phyloP scores from a whole-genome alignment of 148 eudicot genomes.

The Euryodendron excelsum region DNA sequence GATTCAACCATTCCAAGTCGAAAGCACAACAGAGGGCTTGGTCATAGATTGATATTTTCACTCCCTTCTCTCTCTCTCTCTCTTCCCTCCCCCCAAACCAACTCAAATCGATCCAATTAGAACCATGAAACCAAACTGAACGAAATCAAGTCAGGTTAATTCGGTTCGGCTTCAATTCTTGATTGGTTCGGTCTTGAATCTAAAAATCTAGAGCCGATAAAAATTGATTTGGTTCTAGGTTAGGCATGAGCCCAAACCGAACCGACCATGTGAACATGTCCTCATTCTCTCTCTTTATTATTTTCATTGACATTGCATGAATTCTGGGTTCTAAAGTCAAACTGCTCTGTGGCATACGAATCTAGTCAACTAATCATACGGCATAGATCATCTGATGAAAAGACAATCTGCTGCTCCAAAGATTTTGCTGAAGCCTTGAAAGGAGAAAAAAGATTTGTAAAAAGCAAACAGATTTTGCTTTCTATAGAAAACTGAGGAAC shows the following conservation, averaged over 20 bases:
- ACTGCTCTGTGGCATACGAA: neutral
- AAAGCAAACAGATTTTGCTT: neutral
- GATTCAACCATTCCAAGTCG: slow-evolving; percentile 28
- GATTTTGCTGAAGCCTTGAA: neutral
- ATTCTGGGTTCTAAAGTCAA: too few species aligned
- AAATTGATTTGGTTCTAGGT: too few species aligned
- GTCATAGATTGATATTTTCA: slow-evolving; percentile 1
- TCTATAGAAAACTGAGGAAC: neutral
- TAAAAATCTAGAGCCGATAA: too few species aligned
- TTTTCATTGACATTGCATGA: too few species aligned
- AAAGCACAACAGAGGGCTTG: neutral
- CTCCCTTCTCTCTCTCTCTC: neutral
- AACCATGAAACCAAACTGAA: too few species aligned
- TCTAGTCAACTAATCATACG: neutral
- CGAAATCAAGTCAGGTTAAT: too few species aligned
- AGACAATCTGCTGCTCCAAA: neutral
- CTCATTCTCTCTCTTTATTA: too few species aligned
- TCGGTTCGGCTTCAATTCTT: too few species aligned
- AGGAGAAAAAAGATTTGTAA: neutral
- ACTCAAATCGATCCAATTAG: too few species aligned
- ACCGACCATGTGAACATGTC: too few species aligned
- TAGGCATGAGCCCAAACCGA: too few species aligned
- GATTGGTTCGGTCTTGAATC: too few species aligned
- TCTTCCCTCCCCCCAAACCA: neutral
- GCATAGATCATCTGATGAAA: slow-evolving; percentile 1